Evolutionary conservation across 176 grass and related monocot species (phyloP).

Genomic region (Aegilops umbellulata): DNA sequence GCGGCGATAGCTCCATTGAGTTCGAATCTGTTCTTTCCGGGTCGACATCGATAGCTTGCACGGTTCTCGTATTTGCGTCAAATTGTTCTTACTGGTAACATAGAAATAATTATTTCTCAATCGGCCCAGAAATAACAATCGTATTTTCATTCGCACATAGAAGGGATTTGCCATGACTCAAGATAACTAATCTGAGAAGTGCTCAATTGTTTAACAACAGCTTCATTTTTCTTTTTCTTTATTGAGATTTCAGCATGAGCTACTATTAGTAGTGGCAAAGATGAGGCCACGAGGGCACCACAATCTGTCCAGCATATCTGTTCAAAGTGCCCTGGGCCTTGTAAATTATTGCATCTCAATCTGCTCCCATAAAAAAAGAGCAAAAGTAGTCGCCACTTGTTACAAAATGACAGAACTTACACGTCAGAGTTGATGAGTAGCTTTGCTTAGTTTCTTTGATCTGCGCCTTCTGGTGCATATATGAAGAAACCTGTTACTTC

Average conservation of each 20-base stretch:
- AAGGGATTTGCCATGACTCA: background rate
- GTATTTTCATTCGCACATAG: background rate
- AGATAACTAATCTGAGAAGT: background rate
- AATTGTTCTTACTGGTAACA: background rate
- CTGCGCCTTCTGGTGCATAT: background rate
- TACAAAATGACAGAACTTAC: conserved; percentile 25
- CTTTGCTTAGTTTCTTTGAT: conserved; percentile 4
- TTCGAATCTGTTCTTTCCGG: background rate
- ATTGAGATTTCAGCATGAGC: conserved; percentile 6
- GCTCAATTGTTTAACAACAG: background rate
- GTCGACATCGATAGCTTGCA: background rate
- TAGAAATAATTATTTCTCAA: background rate
- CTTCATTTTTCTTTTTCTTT: background rate
- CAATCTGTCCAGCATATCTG: conserved; percentile 20
- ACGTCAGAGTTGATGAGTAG: background rate
- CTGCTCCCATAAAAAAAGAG: background rate
- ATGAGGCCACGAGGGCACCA: conserved; percentile 20
- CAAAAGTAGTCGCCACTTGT: conserved; percentile 18
- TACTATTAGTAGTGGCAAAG: conserved; percentile 6
- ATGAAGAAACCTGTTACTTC: background rate
- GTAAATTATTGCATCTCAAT: conserved; percentile 25
- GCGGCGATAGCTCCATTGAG: background rate
- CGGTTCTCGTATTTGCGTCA: background rate
- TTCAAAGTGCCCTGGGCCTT: background rate
- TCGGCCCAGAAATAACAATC: background rate